Evolutionary conservation across 1,284 basidiomycete genomes (phyloP).

Genomic region (Sanguinoderma infundibulare): DNA sequence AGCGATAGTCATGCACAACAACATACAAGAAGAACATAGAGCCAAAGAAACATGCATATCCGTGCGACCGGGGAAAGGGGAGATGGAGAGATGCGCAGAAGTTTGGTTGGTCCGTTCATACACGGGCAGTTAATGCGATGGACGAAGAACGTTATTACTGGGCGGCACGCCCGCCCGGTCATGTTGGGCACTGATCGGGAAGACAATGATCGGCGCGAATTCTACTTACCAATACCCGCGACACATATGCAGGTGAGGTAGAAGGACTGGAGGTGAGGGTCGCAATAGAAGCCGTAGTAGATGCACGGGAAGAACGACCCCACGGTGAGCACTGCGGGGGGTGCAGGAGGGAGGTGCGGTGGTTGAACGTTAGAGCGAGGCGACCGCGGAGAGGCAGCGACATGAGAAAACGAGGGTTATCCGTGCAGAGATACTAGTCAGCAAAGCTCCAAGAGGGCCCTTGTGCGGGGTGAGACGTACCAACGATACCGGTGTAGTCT

Average conservation of each 20-base stretch:
- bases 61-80: not conserved
- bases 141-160: not conserved
- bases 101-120: too few relatives aligned
- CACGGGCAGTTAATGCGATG: not conserved
- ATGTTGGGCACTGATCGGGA: not conserved
- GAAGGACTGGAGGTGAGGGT: conserved; percentile 51
- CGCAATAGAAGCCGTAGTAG: conserved; percentile 76
- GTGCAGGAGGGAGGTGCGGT: not conserved
- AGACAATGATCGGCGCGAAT: conserved; percentile 7
- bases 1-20: not conserved
- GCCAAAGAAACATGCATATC: too few relatives aligned
- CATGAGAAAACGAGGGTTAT: conserved; percentile 4
- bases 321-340: conserved; percentile 59
- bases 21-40: too few relatives aligned
- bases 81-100: too few relatives aligned
- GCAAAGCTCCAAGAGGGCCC: not conserved
- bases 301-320: conserved; percentile 84
- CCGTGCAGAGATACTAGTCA: not conserved
- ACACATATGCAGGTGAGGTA: conserved; percentile 60
- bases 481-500: conserved; percentile 75
- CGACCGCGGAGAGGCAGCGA: not conserved
- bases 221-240: conserved; percentile 63
- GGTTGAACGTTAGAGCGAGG: not conserved
- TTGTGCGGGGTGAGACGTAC: conserved; percentile 29
- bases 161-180: not conserved